Percentiles rank a stretch among this genome's conserved stretches.
phyloP scores from a whole-genome alignment of 805 yeast species.

The Metschnikowia drakensbergensis region DNA sequence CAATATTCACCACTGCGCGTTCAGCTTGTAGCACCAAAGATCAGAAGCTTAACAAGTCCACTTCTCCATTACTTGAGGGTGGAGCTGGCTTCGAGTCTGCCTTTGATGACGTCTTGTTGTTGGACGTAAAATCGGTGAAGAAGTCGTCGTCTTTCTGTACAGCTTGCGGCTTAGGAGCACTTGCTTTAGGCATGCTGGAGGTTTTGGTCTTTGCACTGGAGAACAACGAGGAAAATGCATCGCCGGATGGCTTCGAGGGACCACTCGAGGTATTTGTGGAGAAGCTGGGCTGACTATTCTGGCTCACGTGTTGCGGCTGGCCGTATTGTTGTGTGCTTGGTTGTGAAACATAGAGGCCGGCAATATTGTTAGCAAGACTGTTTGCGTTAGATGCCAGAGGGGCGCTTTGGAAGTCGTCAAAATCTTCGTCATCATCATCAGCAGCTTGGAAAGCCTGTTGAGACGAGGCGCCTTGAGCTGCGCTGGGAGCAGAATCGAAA shows the following conservation, averaged over 20 bases:
- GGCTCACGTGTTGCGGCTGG: conserved; percentile 17
- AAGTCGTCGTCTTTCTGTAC: conserved; percentile 23
- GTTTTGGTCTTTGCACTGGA: conserved; percentile 55
- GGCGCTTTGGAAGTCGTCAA: conserved; percentile 77
- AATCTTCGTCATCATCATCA: conserved; percentile 67
- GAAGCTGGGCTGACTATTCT: conserved; percentile 10
- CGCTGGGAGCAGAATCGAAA: conserved; percentile 29
- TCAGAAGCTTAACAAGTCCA: conserved; percentile 48
- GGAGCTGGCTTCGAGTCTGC: conserved; percentile 10
- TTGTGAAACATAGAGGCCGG: conserved; percentile 26
- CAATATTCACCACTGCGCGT: background rate
- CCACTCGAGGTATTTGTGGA: conserved; percentile 30
- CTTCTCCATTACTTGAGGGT: conserved; percentile 29
- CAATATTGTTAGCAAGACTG: conserved; percentile 23
- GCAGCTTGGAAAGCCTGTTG: conserved; percentile 10
- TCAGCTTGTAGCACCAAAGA: background rate
- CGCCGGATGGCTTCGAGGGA: conserved; percentile 45
- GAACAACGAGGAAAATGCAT: conserved; percentile 71
- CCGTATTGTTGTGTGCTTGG: conserved; percentile 11
- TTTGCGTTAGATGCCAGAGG: conserved; percentile 32
- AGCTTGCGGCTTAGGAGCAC: conserved; percentile 10
- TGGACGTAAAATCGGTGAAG: conserved; percentile 33
- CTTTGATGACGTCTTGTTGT: conserved; percentile 12
- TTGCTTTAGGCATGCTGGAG: conserved; percentile 9
- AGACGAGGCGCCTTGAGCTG: background rate